These are phyloP conservation scores for Ustanciosporium gigantosporum DNA, from an alignment of 1,284 basidiomycete genomes.

Conservation along the genomic window DNA sequence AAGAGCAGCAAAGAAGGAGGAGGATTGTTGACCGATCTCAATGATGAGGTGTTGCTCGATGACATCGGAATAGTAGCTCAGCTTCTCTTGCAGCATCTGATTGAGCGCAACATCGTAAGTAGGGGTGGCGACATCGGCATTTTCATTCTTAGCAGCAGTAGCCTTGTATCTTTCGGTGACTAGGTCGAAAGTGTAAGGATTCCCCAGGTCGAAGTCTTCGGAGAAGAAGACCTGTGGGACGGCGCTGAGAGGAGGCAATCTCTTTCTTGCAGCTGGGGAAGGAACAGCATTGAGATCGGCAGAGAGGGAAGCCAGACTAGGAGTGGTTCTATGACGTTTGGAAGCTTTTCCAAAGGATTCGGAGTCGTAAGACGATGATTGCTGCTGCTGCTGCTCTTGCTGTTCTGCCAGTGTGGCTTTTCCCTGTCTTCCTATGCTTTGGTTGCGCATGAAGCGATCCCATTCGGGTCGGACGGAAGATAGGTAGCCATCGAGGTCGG, in stretches of 20 bases:
- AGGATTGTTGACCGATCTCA: constrained; percentile 86
- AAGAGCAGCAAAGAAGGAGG: constrained; percentile 94
- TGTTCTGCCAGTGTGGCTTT: constrained; percentile 28
- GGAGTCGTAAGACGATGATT: constrained; percentile 7
- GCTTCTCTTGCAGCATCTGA: constrained; percentile 79
- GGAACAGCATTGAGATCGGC: constrained; percentile 29
- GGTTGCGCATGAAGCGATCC: constrained; percentile 58
- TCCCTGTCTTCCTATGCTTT: constrained; percentile 35
- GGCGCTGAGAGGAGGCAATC: constrained; percentile 67
- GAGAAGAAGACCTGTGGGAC: constrained; percentile 79
- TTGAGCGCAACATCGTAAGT: constrained; percentile 56
- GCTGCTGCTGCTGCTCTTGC: constrained; percentile 11
- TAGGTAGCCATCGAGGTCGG: constrained; percentile 53
- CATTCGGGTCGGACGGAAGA: constrained; percentile 44
- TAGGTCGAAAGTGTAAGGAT: constrained; percentile 78
- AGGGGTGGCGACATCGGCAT: constrained; percentile 4
- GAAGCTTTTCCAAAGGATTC: constrained; percentile 11
- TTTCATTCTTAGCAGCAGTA: constrained; percentile 6
- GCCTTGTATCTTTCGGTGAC: constrained; percentile 70
- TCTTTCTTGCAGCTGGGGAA: constrained; percentile 22
- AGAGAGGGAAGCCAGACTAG: constrained; percentile 28
- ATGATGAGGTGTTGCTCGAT: constrained; percentile 92
- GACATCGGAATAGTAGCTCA: constrained; percentile 89
- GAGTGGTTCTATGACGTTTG: constrained; percentile 11
- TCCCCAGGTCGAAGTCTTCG: constrained; percentile 80